Evolutionary conservation across 1,139 yeast genomes (phyloP).

Genomic region (Candida smagusa): DNA sequence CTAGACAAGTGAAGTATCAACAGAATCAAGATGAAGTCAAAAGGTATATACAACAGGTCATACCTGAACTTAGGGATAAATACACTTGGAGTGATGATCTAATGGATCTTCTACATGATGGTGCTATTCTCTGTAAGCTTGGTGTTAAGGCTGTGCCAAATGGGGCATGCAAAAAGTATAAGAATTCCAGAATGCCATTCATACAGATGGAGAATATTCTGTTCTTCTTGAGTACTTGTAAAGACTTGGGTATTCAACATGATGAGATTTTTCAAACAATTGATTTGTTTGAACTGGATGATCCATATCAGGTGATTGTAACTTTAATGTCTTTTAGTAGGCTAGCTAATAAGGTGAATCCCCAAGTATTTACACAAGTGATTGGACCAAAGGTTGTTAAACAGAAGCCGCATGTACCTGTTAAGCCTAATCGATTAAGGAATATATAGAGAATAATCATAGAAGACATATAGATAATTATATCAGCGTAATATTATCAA

Average conservation of each 20-base stretch:
- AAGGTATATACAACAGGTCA: conserved; percentile 31
- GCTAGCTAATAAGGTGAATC: conserved; percentile 34
- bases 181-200: conserved; percentile 74
- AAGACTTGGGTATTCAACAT: conserved; percentile 67
- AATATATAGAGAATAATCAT: conserved; percentile 1
- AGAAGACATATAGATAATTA: too few relatives aligned
- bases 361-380: conserved; percentile 18
- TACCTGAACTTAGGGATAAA: conserved; percentile 9
- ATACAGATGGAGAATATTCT: conserved; percentile 88
- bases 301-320: conserved; percentile 75
- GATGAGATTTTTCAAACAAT: conserved; percentile 83
- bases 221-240: conserved; percentile 60
- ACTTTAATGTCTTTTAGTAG: conserved; percentile 74
- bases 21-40: conserved; percentile 46
- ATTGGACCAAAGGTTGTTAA: conserved; percentile 38
- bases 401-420: conserved; percentile 37
- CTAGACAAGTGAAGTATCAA: conserved; percentile 49
- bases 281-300: conserved; percentile 70
- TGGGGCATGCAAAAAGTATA: conserved; percentile 41
- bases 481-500: too few relatives aligned
- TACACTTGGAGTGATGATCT: conserved; percentile 26
- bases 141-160: conserved; percentile 31
- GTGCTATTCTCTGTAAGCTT: conserved; percentile 57
- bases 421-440: conserved; percentile 26
- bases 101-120: conserved; percentile 59